Conservation (phyloP, 768 basidiomycete genomes). For the Psilocybe sp. region DNA sequence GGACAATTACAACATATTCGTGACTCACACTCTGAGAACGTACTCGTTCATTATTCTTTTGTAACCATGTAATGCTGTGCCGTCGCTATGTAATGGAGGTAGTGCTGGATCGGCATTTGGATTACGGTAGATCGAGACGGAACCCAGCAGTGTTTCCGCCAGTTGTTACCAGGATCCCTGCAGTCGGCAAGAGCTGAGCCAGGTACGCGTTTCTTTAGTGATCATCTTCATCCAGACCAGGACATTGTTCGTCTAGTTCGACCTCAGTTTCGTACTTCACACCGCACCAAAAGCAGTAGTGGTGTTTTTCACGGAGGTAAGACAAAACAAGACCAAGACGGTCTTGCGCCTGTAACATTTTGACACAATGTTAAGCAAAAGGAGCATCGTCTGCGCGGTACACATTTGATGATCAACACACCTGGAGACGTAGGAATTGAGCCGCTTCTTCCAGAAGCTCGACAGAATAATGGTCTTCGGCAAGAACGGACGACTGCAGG, state of each 20-base stretch:
- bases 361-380: constrained; percentile 10
- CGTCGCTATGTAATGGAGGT: too few species aligned
- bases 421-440: constrained; percentile 66
- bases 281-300: constrained; percentile 91
- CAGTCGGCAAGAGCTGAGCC: background rate
- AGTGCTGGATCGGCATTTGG: too few species aligned
- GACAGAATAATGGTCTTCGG: constrained; percentile 39
- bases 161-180: background rate
- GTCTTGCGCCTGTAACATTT: constrained; percentile 50
- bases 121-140: background rate
- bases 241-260: constrained; percentile 66
- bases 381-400: constrained; percentile 7
- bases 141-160: background rate
- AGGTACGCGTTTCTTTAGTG: constrained; percentile 54
- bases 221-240: constrained; percentile 72
- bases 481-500: constrained; percentile 16
- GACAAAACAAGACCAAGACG: constrained; percentile 64
- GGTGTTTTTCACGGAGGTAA: constrained; percentile 69
- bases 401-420: constrained; percentile 22
- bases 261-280: constrained; percentile 61
- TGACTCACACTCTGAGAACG: too few species aligned
- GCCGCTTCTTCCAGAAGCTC: constrained; percentile 65
- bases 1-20: too few species aligned
- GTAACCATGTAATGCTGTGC: too few species aligned
- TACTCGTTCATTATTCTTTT: too few species aligned